phyloP scores from a whole-genome alignment of 2,329 filamentous ascomycete species.

The Domatiomyces catenatus region DNA sequence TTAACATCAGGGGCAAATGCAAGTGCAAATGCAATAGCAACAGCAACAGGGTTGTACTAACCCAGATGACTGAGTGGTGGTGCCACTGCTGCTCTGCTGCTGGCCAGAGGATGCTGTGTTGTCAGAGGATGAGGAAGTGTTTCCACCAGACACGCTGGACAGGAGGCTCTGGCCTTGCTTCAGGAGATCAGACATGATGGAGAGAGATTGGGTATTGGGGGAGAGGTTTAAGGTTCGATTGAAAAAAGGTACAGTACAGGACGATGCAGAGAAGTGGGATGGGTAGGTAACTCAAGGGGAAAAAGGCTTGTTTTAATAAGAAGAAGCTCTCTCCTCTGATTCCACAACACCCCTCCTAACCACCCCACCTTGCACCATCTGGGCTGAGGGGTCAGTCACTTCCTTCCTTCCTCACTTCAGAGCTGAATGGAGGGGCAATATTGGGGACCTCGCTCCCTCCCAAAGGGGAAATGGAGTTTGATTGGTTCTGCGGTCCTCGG shows the following conservation, averaged over 20 bases:
- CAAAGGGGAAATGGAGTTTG: too few species aligned
- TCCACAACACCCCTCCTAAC: neutral
- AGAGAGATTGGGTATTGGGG: too few species aligned
- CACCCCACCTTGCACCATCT: neutral
- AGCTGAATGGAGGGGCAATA: neutral
- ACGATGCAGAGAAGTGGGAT: neutral
- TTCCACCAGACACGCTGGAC: neutral
- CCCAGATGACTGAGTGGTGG: too few species aligned
- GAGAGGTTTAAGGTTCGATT: neutral
- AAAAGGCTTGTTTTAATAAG: neutral
- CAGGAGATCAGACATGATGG: neutral
- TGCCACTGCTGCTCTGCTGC: neutral
- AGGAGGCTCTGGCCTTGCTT: neutral
- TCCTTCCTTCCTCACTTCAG: neutral
- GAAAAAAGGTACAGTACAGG: neutral
- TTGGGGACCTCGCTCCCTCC: too few species aligned
- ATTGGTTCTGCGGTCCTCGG: too few species aligned
- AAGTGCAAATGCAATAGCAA: too few species aligned
- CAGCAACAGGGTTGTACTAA: neutral
- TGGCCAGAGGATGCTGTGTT: neutral
- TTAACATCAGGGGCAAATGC: too few species aligned
- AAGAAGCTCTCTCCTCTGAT: neutral
- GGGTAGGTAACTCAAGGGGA: too few species aligned
- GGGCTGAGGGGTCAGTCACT: neutral
- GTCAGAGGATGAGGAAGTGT: neutral